Base-by-base conservation (phyloP, 2,329 filamentous ascomycete species). In the Colletotrichum paranaense region DNA sequence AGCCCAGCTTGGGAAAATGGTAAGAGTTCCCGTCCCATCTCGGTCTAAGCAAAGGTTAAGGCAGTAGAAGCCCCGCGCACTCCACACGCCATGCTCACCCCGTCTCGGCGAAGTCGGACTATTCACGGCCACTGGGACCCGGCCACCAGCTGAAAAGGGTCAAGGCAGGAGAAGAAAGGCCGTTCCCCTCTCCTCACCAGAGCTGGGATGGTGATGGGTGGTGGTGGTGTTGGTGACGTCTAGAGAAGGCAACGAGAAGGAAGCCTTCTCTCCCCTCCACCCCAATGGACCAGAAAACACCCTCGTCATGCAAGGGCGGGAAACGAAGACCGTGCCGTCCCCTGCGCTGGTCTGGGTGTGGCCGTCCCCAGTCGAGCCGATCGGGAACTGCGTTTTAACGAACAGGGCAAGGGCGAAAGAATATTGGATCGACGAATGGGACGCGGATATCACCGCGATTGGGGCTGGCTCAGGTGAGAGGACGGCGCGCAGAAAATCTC, bases 221-320 rank as follows among this genome's bases (percentile, higher is more conserved):
- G 42, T 49, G 42, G 19, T 19, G 42, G 42, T 9, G 42, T 12
- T 55, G 35, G 28, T 71, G 62, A 58, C 46, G 35, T 71, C 60
- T 60, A 46, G 60, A 26, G 24, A 19, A 26, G 6, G 12, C 46
- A 53, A 42, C 49, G 60, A 26, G 19, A 19, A 26, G 19, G 12
- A 35, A 42, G 32, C 56, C 28, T 49, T 22, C n/a, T 55, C 35
- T 38, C 38, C 38, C 16, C 16, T 19, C 19, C 3, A 9, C 42
- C 42, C 7, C 42, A 49, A 49, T 19, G 42, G 8, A n/a, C 42
- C 49, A 57, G 46, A 60, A 5, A 38, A 62, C 26, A 65, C 42
- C 67, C 56, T 62, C 53, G 8, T 70, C 67, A 73, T 62, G 67
- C 67, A 70, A 62, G 62, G 56, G 67, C 67, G 67, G 71, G 32